These are phyloP conservation scores for Wickerhamomyces silvicola DNA, from an alignment of 805 yeast species.

Conservation along the genomic window DNA sequence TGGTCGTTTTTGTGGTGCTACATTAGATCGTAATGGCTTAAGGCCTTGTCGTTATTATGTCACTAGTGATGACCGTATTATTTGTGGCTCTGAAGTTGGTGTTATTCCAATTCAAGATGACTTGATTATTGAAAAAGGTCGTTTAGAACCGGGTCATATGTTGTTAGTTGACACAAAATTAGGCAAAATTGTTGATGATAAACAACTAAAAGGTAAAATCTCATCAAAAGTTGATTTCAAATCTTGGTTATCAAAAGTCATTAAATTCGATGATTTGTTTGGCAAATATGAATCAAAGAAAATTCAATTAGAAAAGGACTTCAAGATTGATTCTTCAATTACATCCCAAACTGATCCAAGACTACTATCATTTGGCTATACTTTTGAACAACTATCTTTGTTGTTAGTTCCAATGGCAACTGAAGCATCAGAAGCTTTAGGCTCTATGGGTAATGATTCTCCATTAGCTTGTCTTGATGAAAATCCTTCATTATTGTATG, in stretches of 20 bases:
- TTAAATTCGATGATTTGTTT: constrained; percentile 72
- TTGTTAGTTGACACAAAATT: constrained; percentile 87
- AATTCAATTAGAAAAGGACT: constrained; percentile 11
- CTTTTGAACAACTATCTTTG: constrained; percentile 84
- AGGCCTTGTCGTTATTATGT: constrained; percentile 98
- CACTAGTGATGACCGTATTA: constrained; percentile 89
- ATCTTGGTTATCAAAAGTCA: constrained; percentile 86
- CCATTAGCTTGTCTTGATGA: constrained; percentile 92
- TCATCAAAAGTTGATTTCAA: constrained; percentile 85
- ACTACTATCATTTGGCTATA: constrained; percentile 81
- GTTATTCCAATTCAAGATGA: constrained; percentile 86
- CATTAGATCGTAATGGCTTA: constrained; percentile 92
- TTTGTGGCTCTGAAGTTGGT: constrained; percentile 98
- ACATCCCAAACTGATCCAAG: constrained; percentile 72
- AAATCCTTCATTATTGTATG: constrained; percentile 86
- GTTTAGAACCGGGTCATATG: constrained; percentile 95
- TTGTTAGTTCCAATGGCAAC: constrained; percentile 90
- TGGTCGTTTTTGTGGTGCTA: constrained; percentile 97
- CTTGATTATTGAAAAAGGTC: constrained; percentile 80
- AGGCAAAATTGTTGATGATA: constrained; percentile 91
- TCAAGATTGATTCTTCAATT: constrained; percentile 23
- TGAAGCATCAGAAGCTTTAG: constrained; percentile 89
- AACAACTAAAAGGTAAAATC: constrained; percentile 74
- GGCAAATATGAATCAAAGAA: constrained; percentile 39
- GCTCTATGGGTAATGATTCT: constrained; percentile 98